Evolutionary conservation across 805 yeast genomes (phyloP).

Genomic region (Cyberlindnera euphorbiae): DNA sequence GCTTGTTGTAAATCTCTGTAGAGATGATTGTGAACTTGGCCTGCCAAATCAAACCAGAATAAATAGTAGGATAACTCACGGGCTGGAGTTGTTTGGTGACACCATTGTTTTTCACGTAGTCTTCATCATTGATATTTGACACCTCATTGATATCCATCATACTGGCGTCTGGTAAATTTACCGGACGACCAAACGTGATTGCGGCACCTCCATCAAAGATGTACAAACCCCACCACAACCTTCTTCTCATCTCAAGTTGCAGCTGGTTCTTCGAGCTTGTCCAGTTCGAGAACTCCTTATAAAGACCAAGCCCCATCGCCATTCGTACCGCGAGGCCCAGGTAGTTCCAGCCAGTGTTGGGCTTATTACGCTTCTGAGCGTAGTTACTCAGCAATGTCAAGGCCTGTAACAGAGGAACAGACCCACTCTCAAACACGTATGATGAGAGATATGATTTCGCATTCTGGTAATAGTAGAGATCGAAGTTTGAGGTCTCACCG

Average conservation of each 20-base stretch:
- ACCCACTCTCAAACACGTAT: conserved; percentile 55
- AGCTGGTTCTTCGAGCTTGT: conserved; percentile 34
- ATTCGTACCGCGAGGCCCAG: conserved; percentile 60
- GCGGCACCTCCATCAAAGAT: conserved; percentile 62
- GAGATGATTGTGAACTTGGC: conserved; percentile 45
- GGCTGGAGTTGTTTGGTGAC: conserved; percentile 17
- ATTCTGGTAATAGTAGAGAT: conserved; percentile 50
- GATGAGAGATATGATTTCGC: conserved; percentile 42
- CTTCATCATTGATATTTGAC: conserved; percentile 44
- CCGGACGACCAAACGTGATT: conserved; percentile 61
- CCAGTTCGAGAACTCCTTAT: conserved; percentile 46
- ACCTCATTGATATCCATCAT: conserved; percentile 47
- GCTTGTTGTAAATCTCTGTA: conserved; percentile 42
- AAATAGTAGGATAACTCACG: conserved; percentile 44
- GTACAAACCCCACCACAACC: conserved; percentile 67
- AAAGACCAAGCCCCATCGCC: conserved; percentile 62
- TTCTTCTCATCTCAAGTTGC: conserved; percentile 50
- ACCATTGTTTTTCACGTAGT: conserved; percentile 20
- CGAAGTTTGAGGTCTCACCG: conserved; percentile 49
- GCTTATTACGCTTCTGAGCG: conserved; percentile 59
- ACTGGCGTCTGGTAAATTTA: conserved; percentile 42
- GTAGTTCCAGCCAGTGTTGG: conserved; percentile 66
- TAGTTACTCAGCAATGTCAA: conserved; percentile 53
- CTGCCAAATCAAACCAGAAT: conserved; percentile 54
- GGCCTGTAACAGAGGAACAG: conserved; percentile 48